Conservation (phyloP, 441 rosid genomes). For the Manihot esculenta region DNA sequence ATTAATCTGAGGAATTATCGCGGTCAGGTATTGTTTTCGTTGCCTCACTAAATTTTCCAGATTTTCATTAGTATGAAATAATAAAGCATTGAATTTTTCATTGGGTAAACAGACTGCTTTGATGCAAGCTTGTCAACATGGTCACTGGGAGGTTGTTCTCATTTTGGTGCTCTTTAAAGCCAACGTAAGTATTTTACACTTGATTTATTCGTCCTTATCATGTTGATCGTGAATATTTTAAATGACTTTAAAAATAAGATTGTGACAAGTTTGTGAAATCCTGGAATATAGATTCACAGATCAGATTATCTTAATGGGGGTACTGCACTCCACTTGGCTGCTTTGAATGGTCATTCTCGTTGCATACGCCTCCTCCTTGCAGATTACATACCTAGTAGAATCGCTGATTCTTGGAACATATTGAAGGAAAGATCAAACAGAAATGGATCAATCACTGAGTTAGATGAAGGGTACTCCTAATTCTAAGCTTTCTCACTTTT, state of each 20-base stretch:
- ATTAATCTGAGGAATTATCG: conserved; percentile 94
- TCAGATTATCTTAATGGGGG: conserved; percentile 92
- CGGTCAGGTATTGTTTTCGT: conserved; percentile 65
- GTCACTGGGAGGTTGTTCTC: conserved; percentile 97
- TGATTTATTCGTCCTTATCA: not conserved
- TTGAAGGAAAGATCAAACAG: conserved; percentile 37
- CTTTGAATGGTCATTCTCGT: conserved; percentile 82
- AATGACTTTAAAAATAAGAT: conserved; percentile 12
- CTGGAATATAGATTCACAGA: conserved; percentile 64
- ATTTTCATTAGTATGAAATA: not conserved
- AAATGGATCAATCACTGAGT: conserved; percentile 44
- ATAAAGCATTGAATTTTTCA: not conserved
- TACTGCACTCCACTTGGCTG: conserved; percentile 89
- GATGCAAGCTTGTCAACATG: conserved; percentile 99
- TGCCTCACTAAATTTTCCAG: not conserved
- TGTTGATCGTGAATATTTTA: not conserved
- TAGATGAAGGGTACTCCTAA: conserved; percentile 51
- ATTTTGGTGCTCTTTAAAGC: conserved; percentile 82
- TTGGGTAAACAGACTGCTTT: conserved; percentile 68
- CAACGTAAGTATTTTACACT: conserved; percentile 52
- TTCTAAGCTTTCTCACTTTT: conserved; percentile 7
- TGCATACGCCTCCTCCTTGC: conserved; percentile 86
- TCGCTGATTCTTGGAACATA: conserved; percentile 51
- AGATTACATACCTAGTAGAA: conserved; percentile 80
- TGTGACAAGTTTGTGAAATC: conserved; percentile 25